phyloP scores from a whole-genome alignment of 225 moss, liverwort and hornwort species.

The Sphagnum contortum region DNA sequence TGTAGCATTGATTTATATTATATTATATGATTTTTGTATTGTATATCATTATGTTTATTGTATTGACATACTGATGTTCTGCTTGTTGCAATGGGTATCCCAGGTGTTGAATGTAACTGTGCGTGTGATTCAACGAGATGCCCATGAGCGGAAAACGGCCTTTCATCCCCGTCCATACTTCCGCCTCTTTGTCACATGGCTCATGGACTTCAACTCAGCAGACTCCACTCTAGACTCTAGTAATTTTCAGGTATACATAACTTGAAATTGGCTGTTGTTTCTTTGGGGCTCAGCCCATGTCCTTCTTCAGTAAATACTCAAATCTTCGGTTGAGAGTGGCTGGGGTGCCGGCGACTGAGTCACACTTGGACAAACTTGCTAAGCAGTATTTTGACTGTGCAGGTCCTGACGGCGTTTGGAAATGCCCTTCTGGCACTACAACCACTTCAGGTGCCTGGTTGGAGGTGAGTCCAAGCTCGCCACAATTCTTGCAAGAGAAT shows the following conservation, averaged over 20 bases:
- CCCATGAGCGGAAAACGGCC: conserved; percentile 66
- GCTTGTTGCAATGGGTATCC: neutral
- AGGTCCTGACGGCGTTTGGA: conserved; percentile 85
- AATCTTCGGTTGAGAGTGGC: no score
- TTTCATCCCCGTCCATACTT: conserved; percentile 96
- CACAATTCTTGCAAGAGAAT: no score
- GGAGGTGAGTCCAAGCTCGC: conserved; percentile 47
- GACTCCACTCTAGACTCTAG: conserved; percentile 78
- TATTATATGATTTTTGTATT: no score
- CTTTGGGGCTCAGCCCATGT: no score
- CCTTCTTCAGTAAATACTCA: no score
- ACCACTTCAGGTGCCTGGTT: conserved; percentile 82
- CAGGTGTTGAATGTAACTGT: conserved; percentile 89
- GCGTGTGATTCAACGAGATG: conserved; percentile 79
- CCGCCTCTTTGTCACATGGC: conserved; percentile 94
- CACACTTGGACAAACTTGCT: no score
- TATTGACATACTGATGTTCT: no score
- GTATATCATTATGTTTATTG: no score
- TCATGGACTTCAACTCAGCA: conserved; percentile 86
- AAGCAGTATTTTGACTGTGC: neutral
- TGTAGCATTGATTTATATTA: no score
- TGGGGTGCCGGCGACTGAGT: no score
- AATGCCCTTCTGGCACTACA: conserved; percentile 64
- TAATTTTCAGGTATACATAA: conserved; percentile 61
- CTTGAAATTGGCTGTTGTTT: no score